A percentile compares a stretch with the other conserved stretches of the same genome.
These are phyloP conservation scores for Eucommia ulmoides DNA, from an alignment of 257 asterid genomes.

Conservation along the genomic window DNA sequence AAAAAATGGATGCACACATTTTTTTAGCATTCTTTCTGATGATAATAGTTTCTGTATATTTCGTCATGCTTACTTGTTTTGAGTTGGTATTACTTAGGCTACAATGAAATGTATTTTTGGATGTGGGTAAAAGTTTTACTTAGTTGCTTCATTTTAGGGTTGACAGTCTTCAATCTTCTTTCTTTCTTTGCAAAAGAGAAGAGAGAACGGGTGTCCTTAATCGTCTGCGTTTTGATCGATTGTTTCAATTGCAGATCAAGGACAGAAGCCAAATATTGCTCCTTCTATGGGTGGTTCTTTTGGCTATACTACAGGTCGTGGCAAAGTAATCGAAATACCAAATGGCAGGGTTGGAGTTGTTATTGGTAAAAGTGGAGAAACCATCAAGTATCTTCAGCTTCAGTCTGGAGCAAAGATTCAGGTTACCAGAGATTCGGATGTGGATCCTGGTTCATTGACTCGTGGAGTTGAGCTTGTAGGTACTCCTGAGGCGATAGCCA, in stretches of 20 bases:
- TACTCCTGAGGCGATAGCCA: conserved; percentile 17
- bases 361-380: conserved; percentile 90
- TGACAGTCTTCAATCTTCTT: background rate
- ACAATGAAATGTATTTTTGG: background rate
- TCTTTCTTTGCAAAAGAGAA: background rate
- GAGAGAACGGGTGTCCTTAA: background rate
- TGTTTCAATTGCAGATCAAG: conserved; percentile 17
- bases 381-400: conserved; percentile 68
- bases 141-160: background rate
- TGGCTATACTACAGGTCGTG: conserved; percentile 52
- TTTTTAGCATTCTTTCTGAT: too few species aligned
- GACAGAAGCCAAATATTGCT: conserved; percentile 29
- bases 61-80: too few species aligned
- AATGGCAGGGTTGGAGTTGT: conserved; percentile 86
- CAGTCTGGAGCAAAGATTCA: conserved; percentile 94
- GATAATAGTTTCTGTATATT: too few species aligned
- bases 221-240: background rate
- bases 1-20: background rate
- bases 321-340: conserved; percentile 66
- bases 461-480: conserved; percentile 21
- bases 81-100: background rate
- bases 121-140: background rate
- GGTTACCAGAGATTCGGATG: conserved; percentile 34
- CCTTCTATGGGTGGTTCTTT: conserved; percentile 34
- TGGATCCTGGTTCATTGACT: conserved; percentile 12